Percentiles rank a stretch among this genome's conserved stretches.
Evolutionary conservation across 441 rosid species (phyloP).

Genomic region (Hypseocharis bilobata): DNA sequence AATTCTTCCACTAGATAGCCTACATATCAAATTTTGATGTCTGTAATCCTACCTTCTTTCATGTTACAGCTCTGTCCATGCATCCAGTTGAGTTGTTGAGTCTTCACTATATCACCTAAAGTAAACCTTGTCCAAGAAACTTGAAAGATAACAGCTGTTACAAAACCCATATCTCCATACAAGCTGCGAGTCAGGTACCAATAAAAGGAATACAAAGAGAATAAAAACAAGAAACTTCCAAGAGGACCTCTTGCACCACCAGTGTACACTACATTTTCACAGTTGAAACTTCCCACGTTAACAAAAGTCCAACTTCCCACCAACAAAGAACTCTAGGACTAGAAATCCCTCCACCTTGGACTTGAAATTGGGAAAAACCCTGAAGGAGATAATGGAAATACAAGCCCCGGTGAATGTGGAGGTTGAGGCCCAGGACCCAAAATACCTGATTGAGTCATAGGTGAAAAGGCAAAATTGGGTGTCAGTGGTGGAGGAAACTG

Average conservation of each 20-base stretch:
- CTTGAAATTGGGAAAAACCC: conserved; percentile 57
- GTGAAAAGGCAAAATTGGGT: conserved; percentile 60
- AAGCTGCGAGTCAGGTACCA: conserved; percentile 29
- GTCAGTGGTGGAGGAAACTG: conserved; percentile 48
- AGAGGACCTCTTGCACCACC: conserved; percentile 21
- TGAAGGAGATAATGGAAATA: conserved; percentile 49
- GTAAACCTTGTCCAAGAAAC: conserved; percentile 24
- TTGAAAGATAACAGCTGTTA: conserved; percentile 22
- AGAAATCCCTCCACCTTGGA: conserved; percentile 76
- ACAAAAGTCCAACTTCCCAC: conserved; percentile 21
- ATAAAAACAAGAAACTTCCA: conserved; percentile 19
- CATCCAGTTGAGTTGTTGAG: conserved; percentile 19
- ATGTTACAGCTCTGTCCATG: conserved; percentile 26
- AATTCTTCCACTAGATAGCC: conserved; percentile 28
- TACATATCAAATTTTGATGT: conserved; percentile 25
- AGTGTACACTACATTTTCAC: conserved; percentile 27
- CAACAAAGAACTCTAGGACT: conserved; percentile 23
- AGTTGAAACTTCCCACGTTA: conserved; percentile 19
- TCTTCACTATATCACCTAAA: conserved; percentile 30
- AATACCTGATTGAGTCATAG: conserved; percentile 48
- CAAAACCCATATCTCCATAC: conserved; percentile 18
- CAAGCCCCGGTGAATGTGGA: conserved; percentile 53
- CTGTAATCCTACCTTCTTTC: conserved; percentile 32
- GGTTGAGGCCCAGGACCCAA: conserved; percentile 71
- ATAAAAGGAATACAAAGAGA: conserved; percentile 14